These are phyloP conservation scores for Diutina neorugosa DNA, from an alignment of 1,139 yeast genomes.

Conservation along the genomic window DNA sequence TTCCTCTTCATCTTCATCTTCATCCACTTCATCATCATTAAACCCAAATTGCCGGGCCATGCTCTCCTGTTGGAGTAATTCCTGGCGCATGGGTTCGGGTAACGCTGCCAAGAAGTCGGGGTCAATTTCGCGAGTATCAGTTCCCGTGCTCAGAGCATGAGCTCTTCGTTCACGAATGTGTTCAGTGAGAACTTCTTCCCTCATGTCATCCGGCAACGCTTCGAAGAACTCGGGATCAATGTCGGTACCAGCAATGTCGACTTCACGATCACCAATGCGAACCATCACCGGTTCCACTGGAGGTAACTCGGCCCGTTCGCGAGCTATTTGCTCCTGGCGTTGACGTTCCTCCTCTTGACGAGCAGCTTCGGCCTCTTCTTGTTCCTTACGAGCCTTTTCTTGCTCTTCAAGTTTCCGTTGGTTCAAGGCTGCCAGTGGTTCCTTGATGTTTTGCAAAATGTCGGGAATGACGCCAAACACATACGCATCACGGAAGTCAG, in stretches of 20 bases:
- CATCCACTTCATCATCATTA: constrained; percentile 9
- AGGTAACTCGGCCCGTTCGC: constrained; percentile 8
- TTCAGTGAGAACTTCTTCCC: constrained; percentile 85
- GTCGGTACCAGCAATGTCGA: constrained; percentile 82
- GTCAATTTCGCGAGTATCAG: constrained; percentile 51
- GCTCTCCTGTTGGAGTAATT: constrained; percentile 59
- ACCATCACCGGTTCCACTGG: constrained; percentile 47
- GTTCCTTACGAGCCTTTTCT: constrained; percentile 17
- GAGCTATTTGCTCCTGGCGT: constrained; percentile 13
- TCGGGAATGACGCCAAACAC: not conserved
- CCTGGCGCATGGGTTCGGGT: constrained; percentile 65
- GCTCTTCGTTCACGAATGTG: constrained; percentile 61
- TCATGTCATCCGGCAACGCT: constrained; percentile 86
- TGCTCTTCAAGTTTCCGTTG: constrained; percentile 9
- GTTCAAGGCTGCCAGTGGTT: not conserved
- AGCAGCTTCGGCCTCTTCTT: constrained; percentile 21
- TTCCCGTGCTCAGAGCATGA: constrained; percentile 34
- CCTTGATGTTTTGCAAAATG: not conserved
- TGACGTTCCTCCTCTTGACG: constrained; percentile 25
- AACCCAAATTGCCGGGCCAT: constrained; percentile 26
- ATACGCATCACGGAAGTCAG: not conserved
- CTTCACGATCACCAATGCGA: constrained; percentile 64
- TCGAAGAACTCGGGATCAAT: constrained; percentile 86
- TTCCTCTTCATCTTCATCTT: constrained; percentile 12
- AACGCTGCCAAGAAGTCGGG: constrained; percentile 75